phyloP scores from a whole-genome alignment of 257 asterid genomes.

The Handroanthus guayacan region DNA sequence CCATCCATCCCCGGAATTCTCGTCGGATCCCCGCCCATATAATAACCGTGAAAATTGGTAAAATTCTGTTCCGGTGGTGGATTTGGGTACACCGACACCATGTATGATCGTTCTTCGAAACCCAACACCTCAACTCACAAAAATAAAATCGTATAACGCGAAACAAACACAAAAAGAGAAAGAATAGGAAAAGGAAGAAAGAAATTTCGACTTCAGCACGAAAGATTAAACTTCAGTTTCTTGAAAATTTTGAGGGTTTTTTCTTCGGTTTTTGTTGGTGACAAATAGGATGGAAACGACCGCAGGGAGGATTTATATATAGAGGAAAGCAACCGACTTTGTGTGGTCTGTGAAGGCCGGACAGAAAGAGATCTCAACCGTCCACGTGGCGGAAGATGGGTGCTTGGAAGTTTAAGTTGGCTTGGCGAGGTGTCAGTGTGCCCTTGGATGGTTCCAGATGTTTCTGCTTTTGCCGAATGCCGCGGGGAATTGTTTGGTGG shows the following conservation, averaged over 20 bases:
- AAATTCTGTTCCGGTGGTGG: conserved; percentile 60
- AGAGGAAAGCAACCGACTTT: conserved; percentile 46
- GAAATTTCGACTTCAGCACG: not conserved
- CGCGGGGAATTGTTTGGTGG: not conserved
- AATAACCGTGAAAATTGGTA: conserved; percentile 39
- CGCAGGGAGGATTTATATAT: not conserved
- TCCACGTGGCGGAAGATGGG: conserved; percentile 50
- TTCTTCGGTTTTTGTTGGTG: conserved; percentile 22
- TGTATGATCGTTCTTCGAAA: conserved; percentile 38
- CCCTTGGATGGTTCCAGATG: conserved; percentile 41
- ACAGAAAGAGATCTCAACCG: conserved; percentile 43
- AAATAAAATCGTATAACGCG: not conserved
- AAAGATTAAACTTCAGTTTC: conserved; percentile 1
- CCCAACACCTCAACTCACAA: conserved; percentile 16
- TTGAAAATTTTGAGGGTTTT: not conserved
- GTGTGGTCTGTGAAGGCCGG: conserved; percentile 19
- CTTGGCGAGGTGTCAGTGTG: conserved; percentile 31
- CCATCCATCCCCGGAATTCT: conserved; percentile 26
- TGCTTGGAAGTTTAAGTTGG: conserved; percentile 31
- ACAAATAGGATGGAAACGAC: not conserved
- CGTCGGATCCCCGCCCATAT: conserved; percentile 48
- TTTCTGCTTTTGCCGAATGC: not conserved
- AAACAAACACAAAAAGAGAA: not conserved
- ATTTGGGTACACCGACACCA: conserved; percentile 81
- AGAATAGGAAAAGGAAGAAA: not conserved